Percentiles rank a stretch among this genome's conserved stretches.
phyloP scores from a whole-genome alignment of 116 monocot species.

The Zostera marina region DNA sequence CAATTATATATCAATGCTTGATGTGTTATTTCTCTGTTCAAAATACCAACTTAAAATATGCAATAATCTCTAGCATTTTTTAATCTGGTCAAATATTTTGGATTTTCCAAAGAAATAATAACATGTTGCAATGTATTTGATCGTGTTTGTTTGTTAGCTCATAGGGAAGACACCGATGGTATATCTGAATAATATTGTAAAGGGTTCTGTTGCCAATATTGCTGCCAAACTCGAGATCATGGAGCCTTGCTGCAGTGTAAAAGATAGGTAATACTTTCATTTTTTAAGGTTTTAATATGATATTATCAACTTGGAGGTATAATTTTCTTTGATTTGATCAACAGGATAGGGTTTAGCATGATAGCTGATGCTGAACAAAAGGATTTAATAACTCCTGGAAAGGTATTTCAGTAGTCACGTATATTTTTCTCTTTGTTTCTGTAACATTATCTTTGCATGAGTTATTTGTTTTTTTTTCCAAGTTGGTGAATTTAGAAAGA shows the following conservation, averaged over 20 bases:
- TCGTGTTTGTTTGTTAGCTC: constrained; percentile 32
- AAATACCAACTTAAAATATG: no score
- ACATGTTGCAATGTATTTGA: no score
- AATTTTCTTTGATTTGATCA: constrained; percentile 1
- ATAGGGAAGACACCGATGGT: constrained; percentile 99
- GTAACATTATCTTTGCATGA: neutral
- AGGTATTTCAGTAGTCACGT: constrained; percentile 19
- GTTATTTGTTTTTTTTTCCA: neutral
- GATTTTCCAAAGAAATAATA: no score
- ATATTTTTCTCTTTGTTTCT: neutral
- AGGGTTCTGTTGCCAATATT: constrained; percentile 75
- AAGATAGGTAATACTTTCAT: constrained; percentile 47
- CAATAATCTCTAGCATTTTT: no score
- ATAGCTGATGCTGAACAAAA: constrained; percentile 77
- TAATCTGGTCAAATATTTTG: no score
- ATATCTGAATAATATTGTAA: constrained; percentile 74
- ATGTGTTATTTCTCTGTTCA: no score
- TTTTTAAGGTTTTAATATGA: neutral
- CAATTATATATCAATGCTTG: no score
- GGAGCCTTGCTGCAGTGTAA: constrained; percentile 98
- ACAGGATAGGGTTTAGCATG: constrained; percentile 89
- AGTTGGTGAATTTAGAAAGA: neutral
- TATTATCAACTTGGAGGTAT: neutral
- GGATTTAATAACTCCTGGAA: constrained; percentile 73
- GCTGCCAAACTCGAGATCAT: constrained; percentile 98